A percentile compares a stretch with the other conserved stretches of the same genome.
These are phyloP conservation scores for Populus alba DNA, from an alignment of 345 rosid species.

Conservation along the genomic window DNA sequence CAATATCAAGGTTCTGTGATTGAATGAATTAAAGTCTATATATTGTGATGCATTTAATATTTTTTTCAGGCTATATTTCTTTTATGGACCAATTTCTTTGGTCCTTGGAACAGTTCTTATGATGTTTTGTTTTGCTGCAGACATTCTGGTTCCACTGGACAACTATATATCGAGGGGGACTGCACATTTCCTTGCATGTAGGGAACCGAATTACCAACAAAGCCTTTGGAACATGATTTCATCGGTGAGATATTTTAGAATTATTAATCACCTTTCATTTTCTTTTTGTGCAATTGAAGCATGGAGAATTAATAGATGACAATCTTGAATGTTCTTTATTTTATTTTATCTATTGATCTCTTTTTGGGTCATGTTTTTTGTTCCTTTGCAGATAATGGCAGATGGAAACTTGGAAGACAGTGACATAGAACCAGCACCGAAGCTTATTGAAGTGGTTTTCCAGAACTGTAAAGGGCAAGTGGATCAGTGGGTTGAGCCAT, in stretches of 20 bases:
- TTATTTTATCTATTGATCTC: background rate
- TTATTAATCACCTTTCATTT: background rate
- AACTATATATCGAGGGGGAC: conserved; percentile 95
- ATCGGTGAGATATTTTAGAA: conserved; percentile 51
- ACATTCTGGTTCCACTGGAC: conserved; percentile 96
- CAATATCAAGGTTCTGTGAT: background rate
- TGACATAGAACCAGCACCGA: conserved; percentile 95
- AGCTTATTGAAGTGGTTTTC: conserved; percentile 92
- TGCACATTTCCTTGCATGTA: conserved; percentile 79
- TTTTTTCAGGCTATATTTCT: background rate
- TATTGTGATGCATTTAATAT: background rate
- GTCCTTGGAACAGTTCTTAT: conserved; percentile 7
- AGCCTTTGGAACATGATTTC: conserved; percentile 92
- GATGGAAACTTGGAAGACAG: conserved; percentile 84
- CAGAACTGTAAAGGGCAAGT: conserved; percentile 98
- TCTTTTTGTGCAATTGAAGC: background rate
- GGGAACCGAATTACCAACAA: conserved; percentile 94
- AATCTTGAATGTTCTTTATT: background rate
- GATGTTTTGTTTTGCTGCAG: conserved; percentile 37
- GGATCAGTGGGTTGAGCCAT: conserved; percentile 98
- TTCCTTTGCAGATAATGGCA: conserved; percentile 60
- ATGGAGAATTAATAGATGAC: background rate
- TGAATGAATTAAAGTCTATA: background rate
- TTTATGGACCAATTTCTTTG: background rate
- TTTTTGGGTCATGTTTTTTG: background rate